Evolutionary conservation across 768 basidiomycete species (phyloP), one percentile per base, ranked within the genome.

Genomic region (Suillus spraguei): DNA sequence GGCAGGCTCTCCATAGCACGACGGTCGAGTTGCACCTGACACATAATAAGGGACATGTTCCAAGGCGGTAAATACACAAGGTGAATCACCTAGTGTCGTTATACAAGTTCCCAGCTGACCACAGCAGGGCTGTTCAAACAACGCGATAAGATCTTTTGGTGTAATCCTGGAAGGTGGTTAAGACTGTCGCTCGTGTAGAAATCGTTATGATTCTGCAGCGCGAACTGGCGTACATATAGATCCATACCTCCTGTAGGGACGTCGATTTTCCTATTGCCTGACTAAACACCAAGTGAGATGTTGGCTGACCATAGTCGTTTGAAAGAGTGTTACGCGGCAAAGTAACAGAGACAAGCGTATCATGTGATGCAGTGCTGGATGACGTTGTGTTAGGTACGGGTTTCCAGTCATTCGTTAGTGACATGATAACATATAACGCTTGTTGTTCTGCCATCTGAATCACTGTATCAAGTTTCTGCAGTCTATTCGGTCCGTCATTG

Each of bases 381-480:
- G 39, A 62, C 39, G 44, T 62, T 60, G 41, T 66, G 32, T 53
- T 53, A n/a, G 79, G 79, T 10, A 71, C 70, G 0, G 84, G 85
- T 67, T 82, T 83, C 85, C 82, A 87, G 68, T 83, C 86, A 70
- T 88, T 89, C 47, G 87, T 88, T 42, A 88, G 79, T 41, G 85
- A 80, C 33, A 87, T 69, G 13, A 84, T 71, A 38, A 89, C 54
- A 61, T 83, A 83, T 28, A 90, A 70, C 8, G 81, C 82, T 53
- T 82, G 81, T 65, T 85, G 75, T 65, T 85, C 76, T 4, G 88
- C 89, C 60, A 84, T 74, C 55, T 80, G 69, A 39, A 87, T 66
- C 28, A 90, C 77, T 54, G 79, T 83, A 80, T 83, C 85, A 52
- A 85, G 84, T 70, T 80, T 82, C 32, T 75, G 67, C 5, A 87